A percentile compares a stretch with the other conserved stretches of the same genome.
These are phyloP conservation scores for Crucibulum laeve DNA, from an alignment of 768 basidiomycete species.

Conservation along the genomic window DNA sequence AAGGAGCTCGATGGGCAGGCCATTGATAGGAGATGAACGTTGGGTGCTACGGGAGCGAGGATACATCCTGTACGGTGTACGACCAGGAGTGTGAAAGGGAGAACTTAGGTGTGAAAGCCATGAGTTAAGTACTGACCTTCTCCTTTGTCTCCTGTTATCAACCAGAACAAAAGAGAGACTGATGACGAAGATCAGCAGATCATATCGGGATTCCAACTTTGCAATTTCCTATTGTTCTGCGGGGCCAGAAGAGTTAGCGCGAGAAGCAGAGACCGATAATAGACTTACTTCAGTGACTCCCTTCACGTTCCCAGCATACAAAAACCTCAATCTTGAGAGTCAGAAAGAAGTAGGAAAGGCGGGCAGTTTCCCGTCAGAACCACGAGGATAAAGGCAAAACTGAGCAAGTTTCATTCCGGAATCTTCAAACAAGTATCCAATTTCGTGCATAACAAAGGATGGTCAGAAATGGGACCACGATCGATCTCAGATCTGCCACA, in stretches of 20 bases:
- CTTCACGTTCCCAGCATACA: no score
- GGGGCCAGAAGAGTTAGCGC: slow-evolving; percentile 13
- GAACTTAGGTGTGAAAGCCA: slow-evolving; percentile 8
- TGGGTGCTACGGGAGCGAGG: slow-evolving; percentile 11
- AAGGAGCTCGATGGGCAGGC: slow-evolving; percentile 53
- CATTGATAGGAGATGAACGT: slow-evolving; percentile 27
- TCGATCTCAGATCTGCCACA: slow-evolving; percentile 14
- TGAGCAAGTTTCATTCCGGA: slow-evolving; percentile 8
- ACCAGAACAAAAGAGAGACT: slow-evolving; percentile 31
- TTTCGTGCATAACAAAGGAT: slow-evolving; percentile 13
- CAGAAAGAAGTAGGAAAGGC: background rate
- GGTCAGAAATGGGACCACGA: slow-evolving; percentile 12
- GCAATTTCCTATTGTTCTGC: slow-evolving; percentile 28
- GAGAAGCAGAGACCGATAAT: no score
- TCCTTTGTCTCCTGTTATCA: slow-evolving; percentile 28
- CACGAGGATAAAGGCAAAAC: background rate
- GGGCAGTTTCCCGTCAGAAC: background rate
- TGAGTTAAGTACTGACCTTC: slow-evolving; percentile 24
- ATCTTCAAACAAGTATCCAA: slow-evolving; percentile 22
- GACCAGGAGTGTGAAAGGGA: slow-evolving; percentile 6
- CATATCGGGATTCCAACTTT: slow-evolving; percentile 22
- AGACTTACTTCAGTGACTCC: background rate
- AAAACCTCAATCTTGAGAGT: no score
- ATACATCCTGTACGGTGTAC: slow-evolving; percentile 6
- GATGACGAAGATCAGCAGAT: slow-evolving; percentile 24